These are phyloP conservation scores for Zalaria sp. DNA, from an alignment of 2,329 filamentous ascomycete genomes.

Conservation along the genomic window DNA sequence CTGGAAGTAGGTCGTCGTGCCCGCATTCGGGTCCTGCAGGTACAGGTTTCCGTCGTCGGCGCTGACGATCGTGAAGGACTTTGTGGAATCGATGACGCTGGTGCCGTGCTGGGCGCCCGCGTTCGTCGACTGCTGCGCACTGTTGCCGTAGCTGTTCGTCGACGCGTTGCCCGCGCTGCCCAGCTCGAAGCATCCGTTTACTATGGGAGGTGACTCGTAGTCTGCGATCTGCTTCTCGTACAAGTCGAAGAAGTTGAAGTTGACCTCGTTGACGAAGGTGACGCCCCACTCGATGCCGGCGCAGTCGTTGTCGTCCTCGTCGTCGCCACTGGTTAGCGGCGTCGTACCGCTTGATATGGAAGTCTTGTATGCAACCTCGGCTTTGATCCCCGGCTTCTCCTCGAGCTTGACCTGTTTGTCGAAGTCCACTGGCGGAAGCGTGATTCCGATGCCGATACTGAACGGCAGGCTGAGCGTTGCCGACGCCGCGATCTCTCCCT, in stretches of 20 bases:
- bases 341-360: neutral
- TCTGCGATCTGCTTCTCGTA: neutral
- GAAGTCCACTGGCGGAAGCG: neutral
- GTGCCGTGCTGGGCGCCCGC: neutral
- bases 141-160: neutral
- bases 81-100: neutral
- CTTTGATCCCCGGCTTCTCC: neutral
- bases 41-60: constrained; percentile 2
- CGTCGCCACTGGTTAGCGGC: neutral
- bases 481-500: neutral
- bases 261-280: neutral
- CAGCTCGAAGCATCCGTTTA: neutral
- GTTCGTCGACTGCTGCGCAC: neutral
- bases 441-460: constrained; percentile 2
- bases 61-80: neutral
- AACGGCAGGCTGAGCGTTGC: constrained; percentile 1
- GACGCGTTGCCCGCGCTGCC: neutral
- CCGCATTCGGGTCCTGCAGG: neutral
- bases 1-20: neutral
- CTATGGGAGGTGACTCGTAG: neutral
- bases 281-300: neutral
- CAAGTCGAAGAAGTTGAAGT: neutral
- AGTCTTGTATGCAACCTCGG: neutral
- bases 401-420: constrained; percentile 3
- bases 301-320: neutral